Conservation (phyloP, 2,329 filamentous ascomycete species). For the Diaporthe humulicola region DNA sequence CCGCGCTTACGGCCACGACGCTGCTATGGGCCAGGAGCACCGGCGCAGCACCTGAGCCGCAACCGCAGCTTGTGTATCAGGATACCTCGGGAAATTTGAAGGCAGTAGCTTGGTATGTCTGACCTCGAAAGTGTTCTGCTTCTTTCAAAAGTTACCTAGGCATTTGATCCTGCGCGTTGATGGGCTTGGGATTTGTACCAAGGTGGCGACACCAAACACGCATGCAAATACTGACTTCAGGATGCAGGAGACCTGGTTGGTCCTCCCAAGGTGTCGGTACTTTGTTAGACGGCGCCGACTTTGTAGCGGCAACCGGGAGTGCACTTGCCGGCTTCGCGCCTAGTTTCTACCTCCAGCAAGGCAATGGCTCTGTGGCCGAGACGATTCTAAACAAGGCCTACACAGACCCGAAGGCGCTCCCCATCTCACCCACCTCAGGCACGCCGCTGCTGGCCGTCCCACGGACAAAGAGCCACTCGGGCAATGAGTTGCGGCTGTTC, state of each 20-base stretch:
- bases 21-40: slow-evolving; percentile 2
- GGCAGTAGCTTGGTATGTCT: slow-evolving; percentile 8
- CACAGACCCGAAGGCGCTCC: not conserved
- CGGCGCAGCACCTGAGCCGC: not conserved
- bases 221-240: not conserved
- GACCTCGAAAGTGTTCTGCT: not conserved
- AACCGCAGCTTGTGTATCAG: slow-evolving; percentile 15
- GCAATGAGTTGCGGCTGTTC: slow-evolving; percentile 13
- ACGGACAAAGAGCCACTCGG: slow-evolving; percentile 8
- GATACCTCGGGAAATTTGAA: not conserved
- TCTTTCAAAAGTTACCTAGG: too few species aligned
- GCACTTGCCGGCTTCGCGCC: not conserved
- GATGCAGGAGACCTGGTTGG: not conserved
- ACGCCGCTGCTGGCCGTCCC: slow-evolving; percentile 3
- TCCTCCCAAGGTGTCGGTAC: not conserved
- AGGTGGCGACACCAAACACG: not conserved
- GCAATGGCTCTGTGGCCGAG: slow-evolving; percentile 16
- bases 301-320: not conserved
- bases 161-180: not conserved
- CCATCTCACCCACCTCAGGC: not conserved
- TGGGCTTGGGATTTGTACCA: not conserved
- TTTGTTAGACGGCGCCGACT: not conserved
- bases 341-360: not conserved
- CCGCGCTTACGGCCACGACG: slow-evolving; percentile 14
- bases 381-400: not conserved